Conservation (phyloP, 495 filamentous ascomycete species). For the Copromyces sp. region DNA sequence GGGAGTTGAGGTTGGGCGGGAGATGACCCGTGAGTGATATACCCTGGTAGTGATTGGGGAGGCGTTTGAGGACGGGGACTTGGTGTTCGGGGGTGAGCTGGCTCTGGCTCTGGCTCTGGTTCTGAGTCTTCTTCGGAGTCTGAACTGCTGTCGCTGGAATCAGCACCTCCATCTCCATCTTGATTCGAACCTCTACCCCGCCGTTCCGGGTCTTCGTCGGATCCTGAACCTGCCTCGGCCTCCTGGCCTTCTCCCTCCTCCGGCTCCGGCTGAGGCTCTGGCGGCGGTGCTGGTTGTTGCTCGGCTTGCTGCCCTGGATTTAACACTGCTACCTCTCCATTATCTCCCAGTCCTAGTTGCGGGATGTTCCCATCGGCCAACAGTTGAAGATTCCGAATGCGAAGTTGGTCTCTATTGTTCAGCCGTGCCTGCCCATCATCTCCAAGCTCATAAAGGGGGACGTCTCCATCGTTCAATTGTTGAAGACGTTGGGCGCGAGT, state of each 20-base stretch:
- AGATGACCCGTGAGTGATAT: too few relatives aligned
- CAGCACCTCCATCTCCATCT: not conserved
- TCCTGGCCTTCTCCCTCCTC: not conserved
- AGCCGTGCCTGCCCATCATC: not conserved
- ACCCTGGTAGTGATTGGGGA: not conserved
- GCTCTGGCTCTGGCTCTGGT: not conserved
- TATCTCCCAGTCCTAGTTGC: not conserved
- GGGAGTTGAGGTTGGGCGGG: not conserved
- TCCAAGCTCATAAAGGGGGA: not conserved
- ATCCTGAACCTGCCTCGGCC: not conserved
- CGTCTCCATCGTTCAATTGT: not conserved
- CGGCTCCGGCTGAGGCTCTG: not conserved
- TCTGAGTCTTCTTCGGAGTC: not conserved
- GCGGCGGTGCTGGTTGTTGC: not conserved
- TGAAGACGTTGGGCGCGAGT: not conserved
- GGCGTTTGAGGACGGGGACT: not conserved
- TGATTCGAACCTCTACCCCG: not conserved
- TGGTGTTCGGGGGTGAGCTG: not conserved
- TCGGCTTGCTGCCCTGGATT: not conserved
- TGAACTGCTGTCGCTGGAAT: not conserved
- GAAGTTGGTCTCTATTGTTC: not conserved
- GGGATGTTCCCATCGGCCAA: not conserved
- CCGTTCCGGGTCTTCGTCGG: not conserved
- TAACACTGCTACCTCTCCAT: not conserved
- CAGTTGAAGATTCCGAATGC: not conserved